phyloP scores from a whole-genome alignment of 768 basidiomycete genomes.

The Rhodotorula toruloides region DNA sequence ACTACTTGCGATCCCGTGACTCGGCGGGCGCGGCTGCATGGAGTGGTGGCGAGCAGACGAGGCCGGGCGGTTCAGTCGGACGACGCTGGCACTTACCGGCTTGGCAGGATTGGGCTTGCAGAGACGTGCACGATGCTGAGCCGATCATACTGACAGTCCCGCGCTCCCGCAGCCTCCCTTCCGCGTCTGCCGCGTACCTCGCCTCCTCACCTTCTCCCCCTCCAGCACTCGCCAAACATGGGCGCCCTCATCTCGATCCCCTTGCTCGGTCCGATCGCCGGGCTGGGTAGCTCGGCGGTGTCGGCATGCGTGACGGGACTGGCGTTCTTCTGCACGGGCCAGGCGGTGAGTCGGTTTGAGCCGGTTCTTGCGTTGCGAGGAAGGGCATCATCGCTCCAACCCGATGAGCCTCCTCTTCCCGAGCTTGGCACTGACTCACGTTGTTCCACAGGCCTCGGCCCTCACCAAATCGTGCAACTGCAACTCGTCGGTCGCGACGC shows the following conservation, averaged over 20 bases:
- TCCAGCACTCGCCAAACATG: conserved; percentile 38
- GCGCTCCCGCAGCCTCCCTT: background rate
- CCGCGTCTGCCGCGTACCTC: background rate
- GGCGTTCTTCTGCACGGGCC: conserved; percentile 45
- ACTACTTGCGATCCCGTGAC: too few species aligned
- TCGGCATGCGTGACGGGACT: conserved; percentile 75
- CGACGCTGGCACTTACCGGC: too few species aligned
- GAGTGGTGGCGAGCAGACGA: too few species aligned
- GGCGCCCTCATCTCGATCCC: conserved; percentile 51
- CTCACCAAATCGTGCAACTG: conserved; percentile 94
- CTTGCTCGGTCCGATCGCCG: conserved; percentile 47
- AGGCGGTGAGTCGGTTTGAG: conserved; percentile 22
- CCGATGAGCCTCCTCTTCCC: background rate
- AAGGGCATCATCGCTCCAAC: background rate
- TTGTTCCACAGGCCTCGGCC: conserved; percentile 26
- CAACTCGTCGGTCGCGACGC: conserved; percentile 83
- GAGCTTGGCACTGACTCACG: background rate
- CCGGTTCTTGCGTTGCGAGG: too few species aligned
- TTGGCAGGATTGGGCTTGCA: too few species aligned
- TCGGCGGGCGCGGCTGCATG: too few species aligned
- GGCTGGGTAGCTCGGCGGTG: conserved; percentile 54
- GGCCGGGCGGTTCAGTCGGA: too few species aligned
- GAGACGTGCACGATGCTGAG: too few species aligned
- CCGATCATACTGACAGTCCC: background rate
- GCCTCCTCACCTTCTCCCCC: background rate